Percentiles rank a stretch among this genome's conserved stretches.
Conservation (phyloP, 2,329 filamentous ascomycete genomes). For the Didymella keratinophila region DNA sequence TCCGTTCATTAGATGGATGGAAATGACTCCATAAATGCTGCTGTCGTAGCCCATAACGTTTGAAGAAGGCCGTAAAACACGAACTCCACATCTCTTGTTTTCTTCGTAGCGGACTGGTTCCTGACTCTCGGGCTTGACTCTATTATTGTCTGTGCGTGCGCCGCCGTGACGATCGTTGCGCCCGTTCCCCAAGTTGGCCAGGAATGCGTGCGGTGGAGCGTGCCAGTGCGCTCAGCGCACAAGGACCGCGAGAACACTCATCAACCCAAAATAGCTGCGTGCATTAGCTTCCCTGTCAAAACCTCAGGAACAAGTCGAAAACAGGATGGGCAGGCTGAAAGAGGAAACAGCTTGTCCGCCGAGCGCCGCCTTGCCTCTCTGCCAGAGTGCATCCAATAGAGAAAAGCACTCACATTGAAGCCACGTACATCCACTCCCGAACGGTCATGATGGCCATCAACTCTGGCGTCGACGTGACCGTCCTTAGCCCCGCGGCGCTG, state of each 20-base stretch:
- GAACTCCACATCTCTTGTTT: slow-evolving; percentile 10
- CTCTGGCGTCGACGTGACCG: slow-evolving; percentile 46
- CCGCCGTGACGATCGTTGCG: slow-evolving; percentile 18
- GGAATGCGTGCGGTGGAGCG: slow-evolving; percentile 19
- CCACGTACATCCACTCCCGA: slow-evolving; percentile 52
- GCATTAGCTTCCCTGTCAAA: slow-evolving; percentile 40
- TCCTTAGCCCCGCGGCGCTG: slow-evolving; percentile 45
- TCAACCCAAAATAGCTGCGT: slow-evolving; percentile 52
- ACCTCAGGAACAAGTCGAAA: slow-evolving; percentile 24
- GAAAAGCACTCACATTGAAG: slow-evolving; percentile 50
- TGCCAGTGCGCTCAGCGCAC: slow-evolving; percentile 40
- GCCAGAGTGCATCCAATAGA: slow-evolving; percentile 14
- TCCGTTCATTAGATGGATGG: slow-evolving; percentile 5
- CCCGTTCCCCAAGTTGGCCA: slow-evolving; percentile 18
- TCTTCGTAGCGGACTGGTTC: slow-evolving; percentile 6
- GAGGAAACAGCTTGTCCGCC: neutral
- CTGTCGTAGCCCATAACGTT: slow-evolving; percentile 8
- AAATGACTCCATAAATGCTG: slow-evolving; percentile 12
- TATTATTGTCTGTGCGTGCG: slow-evolving; percentile 12
- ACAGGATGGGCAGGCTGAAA: neutral
- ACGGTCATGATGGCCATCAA: slow-evolving; percentile 47
- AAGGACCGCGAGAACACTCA: slow-evolving; percentile 52
- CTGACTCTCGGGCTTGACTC: slow-evolving; percentile 11
- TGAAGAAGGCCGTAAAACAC: slow-evolving; percentile 2
- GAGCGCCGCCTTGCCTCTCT: neutral